phyloP scores from a whole-genome alignment of 345 rosid species.

The thale cress (Arabidopsis thaliana) region TAIR10.1 NC_003070.9:3746001-3746500 shows the following conservation, averaged over 20 bases:
- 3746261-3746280: slow-evolving; percentile 13
- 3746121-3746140: not conserved
- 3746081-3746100: not conserved
- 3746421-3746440: slow-evolving; percentile 90
- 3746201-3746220: not conserved
- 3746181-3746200: not conserved
- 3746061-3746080: not conserved
- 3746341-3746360: slow-evolving; percentile 74
- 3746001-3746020: not conserved
- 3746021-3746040: slow-evolving; percentile 29
- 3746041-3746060: not conserved
- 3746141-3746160: not conserved
- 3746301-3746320: slow-evolving; percentile 7
- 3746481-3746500: slow-evolving; percentile 5
- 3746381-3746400: slow-evolving; percentile 95
- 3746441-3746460: slow-evolving; percentile 58
- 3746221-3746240: not conserved
- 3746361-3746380: slow-evolving; percentile 73
- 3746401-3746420: slow-evolving; percentile 78
- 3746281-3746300: slow-evolving; percentile 6
- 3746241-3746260: not conserved
- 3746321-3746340: slow-evolving; percentile 8
- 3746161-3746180: not conserved
- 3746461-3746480: slow-evolving; percentile 42
- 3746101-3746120: slow-evolving; percentile 15